Evolutionary conservation across 208 protist species (phyloP).

Genomic region (Perkinsela sp.): DNA sequence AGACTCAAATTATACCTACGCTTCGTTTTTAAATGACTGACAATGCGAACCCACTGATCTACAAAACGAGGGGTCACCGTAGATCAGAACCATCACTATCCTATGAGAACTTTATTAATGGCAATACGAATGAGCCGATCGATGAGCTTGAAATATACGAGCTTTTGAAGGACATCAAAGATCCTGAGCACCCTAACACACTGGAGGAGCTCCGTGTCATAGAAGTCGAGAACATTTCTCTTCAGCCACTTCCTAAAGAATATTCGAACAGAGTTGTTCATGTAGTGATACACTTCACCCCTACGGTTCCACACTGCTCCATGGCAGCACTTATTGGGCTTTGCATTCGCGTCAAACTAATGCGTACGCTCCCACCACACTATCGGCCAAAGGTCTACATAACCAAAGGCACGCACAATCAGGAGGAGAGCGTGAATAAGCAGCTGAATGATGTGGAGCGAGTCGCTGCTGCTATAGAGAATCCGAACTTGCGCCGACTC

Average conservation of each 20-base stretch:
- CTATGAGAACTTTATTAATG: conserved; percentile 15
- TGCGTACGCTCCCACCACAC: conserved; percentile 63
- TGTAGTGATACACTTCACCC: conserved; percentile 79
- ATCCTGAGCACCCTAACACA: conserved; percentile 91
- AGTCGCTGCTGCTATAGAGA: conserved; percentile 87
- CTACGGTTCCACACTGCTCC: conserved; percentile 91
- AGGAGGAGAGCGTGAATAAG: conserved; percentile 87
- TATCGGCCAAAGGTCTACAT: conserved; percentile 80
- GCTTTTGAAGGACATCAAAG: conserved; percentile 77
- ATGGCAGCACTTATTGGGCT: conserved; percentile 92
- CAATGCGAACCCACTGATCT: conserved; percentile 3
- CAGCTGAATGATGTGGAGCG: conserved; percentile 96
- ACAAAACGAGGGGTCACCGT: background rate
- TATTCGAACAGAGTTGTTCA: conserved; percentile 10
- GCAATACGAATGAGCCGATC: conserved; percentile 33
- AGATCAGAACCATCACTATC: conserved; percentile 2
- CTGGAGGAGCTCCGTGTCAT: conserved; percentile 89
- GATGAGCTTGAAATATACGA: conserved; percentile 80
- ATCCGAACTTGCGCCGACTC: conserved; percentile 44
- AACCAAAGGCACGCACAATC: conserved; percentile 65
- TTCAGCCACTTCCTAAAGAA: conserved; percentile 15
- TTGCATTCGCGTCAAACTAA: conserved; percentile 78
- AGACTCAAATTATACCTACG: no score
- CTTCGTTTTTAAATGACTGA: no score
- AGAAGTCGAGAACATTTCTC: conserved; percentile 43